Conservation (phyloP, 73 alveolate species). For the Tetrahymena elliotti region DNA sequence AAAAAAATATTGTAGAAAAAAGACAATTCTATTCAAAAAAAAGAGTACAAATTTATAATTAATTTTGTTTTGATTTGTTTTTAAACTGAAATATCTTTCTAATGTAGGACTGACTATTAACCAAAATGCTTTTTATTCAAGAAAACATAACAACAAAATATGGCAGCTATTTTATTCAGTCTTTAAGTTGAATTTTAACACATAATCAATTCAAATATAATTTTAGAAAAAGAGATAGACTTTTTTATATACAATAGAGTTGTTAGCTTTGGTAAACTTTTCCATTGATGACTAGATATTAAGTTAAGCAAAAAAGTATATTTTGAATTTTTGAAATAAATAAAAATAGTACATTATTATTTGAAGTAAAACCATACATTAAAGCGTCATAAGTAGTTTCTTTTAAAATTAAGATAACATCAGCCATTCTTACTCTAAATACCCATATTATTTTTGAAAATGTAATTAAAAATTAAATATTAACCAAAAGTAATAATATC, state of each 20-base stretch:
- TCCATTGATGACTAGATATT: not conserved
- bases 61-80: not conserved
- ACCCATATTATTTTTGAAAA: no score
- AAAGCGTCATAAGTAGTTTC: not conserved
- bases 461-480: no score
- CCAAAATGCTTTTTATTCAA: not conserved
- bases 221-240: not conserved
- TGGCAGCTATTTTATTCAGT: not conserved
- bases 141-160: no score
- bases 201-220: no score
- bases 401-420: no score
- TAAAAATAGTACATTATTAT: not conserved
- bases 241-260: not conserved
- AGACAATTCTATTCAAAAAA: not conserved
- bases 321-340: not conserved
- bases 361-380: not conserved
- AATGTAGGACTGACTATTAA: no score
- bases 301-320: not conserved
- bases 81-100: no score
- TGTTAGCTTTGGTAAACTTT: not conserved
- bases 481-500: no score
- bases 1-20: not conserved
- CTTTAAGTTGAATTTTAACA: no score
- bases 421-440: no score
- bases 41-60: not conserved